Percentiles rank a stretch among this genome's conserved stretches.
phyloP scores from a whole-genome alignment of 2,329 filamentous ascomycete genomes.

The Coniochaeta prunicola region DNA sequence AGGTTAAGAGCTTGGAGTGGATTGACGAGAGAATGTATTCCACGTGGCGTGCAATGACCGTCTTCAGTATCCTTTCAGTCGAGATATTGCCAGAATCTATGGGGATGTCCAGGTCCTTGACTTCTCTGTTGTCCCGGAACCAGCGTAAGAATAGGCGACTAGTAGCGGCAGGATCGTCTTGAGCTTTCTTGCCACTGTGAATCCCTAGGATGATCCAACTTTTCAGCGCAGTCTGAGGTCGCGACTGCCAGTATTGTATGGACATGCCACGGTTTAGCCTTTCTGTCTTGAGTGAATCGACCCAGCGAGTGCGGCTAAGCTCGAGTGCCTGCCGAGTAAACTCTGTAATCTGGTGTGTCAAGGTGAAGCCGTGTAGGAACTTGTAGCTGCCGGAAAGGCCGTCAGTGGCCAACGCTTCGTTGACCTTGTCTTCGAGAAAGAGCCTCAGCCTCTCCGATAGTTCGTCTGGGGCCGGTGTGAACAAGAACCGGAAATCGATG shows the following conservation, averaged over 20 bases:
- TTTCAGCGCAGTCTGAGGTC: constrained; percentile 49
- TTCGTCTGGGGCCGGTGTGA: constrained; percentile 57
- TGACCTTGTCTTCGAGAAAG: constrained; percentile 64
- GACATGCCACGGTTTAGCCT: constrained; percentile 73
- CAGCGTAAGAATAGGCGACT: constrained; percentile 63
- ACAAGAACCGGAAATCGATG: constrained; percentile 82
- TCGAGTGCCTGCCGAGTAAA: constrained; percentile 69
- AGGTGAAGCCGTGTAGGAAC: constrained; percentile 76
- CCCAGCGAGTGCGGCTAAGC: constrained; percentile 67
- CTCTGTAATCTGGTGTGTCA: constrained; percentile 86
- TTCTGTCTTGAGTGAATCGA: constrained; percentile 69
- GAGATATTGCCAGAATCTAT: constrained; percentile 64
- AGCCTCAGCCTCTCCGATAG: constrained; percentile 57
- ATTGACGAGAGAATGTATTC: constrained; percentile 64
- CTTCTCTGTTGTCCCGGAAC: constrained; percentile 76
- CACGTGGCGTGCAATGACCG: constrained; percentile 68
- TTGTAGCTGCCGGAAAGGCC: constrained; percentile 77
- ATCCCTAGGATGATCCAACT: constrained; percentile 90
- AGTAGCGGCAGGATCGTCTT: constrained; percentile 34
- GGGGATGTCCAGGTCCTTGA: constrained; percentile 58
- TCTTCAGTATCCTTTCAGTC: constrained; percentile 64
- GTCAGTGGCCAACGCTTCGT: constrained; percentile 60
- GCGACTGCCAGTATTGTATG: constrained; percentile 78
- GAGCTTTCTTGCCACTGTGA: constrained; percentile 47
- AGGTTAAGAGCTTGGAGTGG: constrained; percentile 49